Percentiles rank a stretch among this genome's conserved stretches.
phyloP scores from a whole-genome alignment of 208 protist species.

The Crithidia expoeki region DNA sequence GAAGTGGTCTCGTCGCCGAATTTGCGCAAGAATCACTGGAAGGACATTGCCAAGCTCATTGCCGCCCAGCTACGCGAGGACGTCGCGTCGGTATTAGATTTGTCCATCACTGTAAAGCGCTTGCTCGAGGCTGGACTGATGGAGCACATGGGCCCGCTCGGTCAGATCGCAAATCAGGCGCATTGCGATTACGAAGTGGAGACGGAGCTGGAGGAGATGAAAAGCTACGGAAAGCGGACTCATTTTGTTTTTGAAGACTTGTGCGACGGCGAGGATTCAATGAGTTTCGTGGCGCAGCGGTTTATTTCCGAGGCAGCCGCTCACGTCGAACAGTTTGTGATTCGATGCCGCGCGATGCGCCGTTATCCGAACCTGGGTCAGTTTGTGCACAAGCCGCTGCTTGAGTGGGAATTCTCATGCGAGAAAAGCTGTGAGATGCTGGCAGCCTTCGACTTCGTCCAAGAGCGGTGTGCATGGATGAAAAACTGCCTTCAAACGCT shows the following conservation, averaged over 20 bases:
- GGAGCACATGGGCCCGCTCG: slow-evolving; percentile 56
- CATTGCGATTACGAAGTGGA: slow-evolving; percentile 80
- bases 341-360: slow-evolving; percentile 50
- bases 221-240: slow-evolving; percentile 80
- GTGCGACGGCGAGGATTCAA: slow-evolving; percentile 18
- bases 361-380: slow-evolving; percentile 55
- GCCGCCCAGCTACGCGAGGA: slow-evolving; percentile 56
- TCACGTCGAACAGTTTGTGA: slow-evolving; percentile 66
- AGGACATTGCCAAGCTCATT: slow-evolving; percentile 80
- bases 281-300: slow-evolving; percentile 23
- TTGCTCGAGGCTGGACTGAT: slow-evolving; percentile 74
- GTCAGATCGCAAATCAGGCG: slow-evolving; percentile 68
- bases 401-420: slow-evolving; percentile 73
- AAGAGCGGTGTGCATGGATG: slow-evolving; percentile 48
- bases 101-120: slow-evolving; percentile 57
- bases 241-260: slow-evolving; percentile 49
- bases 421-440: slow-evolving; percentile 67
- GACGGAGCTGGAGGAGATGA: slow-evolving; percentile 82
- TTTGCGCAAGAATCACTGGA: slow-evolving; percentile 89
- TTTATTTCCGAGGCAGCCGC: slow-evolving; percentile 38
- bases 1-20: slow-evolving; percentile 74
- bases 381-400: slow-evolving; percentile 57
- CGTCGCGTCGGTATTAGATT: slow-evolving; percentile 45
- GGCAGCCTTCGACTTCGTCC: slow-evolving; percentile 46
- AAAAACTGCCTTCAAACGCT: slow-evolving; percentile 29